phyloP scores from a whole-genome alignment of 331 rosid genomes.

The Malus hybrid region DNA sequence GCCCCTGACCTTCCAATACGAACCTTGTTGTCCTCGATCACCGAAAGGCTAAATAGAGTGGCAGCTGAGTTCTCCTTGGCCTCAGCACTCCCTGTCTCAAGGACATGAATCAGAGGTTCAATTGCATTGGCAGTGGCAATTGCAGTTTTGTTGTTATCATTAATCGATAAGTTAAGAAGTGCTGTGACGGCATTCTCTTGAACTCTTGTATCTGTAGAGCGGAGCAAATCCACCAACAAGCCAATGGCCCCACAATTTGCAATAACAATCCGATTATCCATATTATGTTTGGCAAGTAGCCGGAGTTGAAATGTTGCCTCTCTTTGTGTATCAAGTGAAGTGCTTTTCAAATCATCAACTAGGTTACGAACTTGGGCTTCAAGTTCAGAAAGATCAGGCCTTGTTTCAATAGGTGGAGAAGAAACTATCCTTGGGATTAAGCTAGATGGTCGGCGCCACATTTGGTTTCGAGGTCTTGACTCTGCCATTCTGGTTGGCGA shows the following conservation, averaged over 20 bases:
- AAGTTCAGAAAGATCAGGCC: slow-evolving; percentile 67
- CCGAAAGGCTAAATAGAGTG: slow-evolving; percentile 91
- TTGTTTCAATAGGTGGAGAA: slow-evolving; percentile 45
- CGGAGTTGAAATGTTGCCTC: slow-evolving; percentile 72
- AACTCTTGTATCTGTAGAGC: slow-evolving; percentile 44
- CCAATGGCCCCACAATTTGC: slow-evolving; percentile 76
- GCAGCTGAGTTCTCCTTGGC: slow-evolving; percentile 99
- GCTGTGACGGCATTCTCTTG: slow-evolving; percentile 98
- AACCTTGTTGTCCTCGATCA: slow-evolving; percentile 84
- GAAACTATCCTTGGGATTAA: slow-evolving; percentile 57
- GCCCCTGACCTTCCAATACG: slow-evolving; percentile 94
- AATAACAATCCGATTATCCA: slow-evolving; percentile 89
- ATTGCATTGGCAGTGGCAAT: slow-evolving; percentile 83
- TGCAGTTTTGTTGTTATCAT: slow-evolving; percentile 69
- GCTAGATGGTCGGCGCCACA: slow-evolving; percentile 86
- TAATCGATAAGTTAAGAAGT: slow-evolving; percentile 92
- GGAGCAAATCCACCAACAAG: slow-evolving; percentile 70
- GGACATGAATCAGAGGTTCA: slow-evolving; percentile 84
- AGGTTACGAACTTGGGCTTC: slow-evolving; percentile 66
- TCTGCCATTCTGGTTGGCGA: slow-evolving; percentile 40
- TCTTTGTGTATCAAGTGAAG: slow-evolving; percentile 60
- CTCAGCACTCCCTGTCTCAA: slow-evolving; percentile 81
- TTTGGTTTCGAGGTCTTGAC: slow-evolving; percentile 67
- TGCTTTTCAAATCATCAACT: slow-evolving; percentile 60
- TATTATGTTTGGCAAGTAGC: slow-evolving; percentile 73